Percentiles rank a stretch among this genome's conserved stretches.
These are phyloP conservation scores for Vigna hirtella DNA, from an alignment of 306 rosid species.

Conservation along the genomic window DNA sequence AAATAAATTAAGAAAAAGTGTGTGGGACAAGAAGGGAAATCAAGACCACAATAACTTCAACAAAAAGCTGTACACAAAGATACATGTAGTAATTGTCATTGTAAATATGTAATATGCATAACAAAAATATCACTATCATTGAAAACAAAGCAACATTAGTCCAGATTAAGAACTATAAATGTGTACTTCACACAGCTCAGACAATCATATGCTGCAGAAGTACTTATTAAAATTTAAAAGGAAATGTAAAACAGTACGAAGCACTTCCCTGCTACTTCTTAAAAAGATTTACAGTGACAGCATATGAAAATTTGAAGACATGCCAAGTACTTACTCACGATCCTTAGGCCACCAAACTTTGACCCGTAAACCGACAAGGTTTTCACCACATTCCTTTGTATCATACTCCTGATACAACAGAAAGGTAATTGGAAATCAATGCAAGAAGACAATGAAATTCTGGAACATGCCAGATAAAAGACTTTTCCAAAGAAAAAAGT, in stretches of 20 bases:
- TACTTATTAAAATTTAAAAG: constrained; percentile 20
- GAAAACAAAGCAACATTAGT: constrained; percentile 18
- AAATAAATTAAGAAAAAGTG: constrained; percentile 13
- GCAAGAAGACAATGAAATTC: constrained; percentile 30
- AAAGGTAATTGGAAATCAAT: constrained; percentile 29
- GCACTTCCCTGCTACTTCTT: constrained; percentile 14
- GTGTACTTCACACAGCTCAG: background rate
- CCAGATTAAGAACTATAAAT: constrained; percentile 17
- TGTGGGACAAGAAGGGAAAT: constrained; percentile 6
- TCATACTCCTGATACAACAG: constrained; percentile 58
- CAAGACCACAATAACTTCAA: constrained; percentile 19
- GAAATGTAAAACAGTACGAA: constrained; percentile 11
- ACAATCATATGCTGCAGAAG: background rate
- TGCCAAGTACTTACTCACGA: constrained; percentile 61
- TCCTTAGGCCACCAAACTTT: constrained; percentile 95
- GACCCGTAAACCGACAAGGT: constrained; percentile 67
- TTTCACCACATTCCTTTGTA: constrained; percentile 58
- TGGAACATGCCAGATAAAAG: constrained; percentile 12
- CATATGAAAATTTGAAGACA: constrained; percentile 26
- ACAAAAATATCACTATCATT: constrained; percentile 4
- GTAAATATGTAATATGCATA: background rate
- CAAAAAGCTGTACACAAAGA: constrained; percentile 31
- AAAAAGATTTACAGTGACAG: constrained; percentile 28
- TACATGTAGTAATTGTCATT: background rate
- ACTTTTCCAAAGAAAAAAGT: constrained; percentile 23